Evolutionary conservation across 1,139 yeast genomes (phyloP).

Genomic region (Diutina scorzettiae): DNA sequence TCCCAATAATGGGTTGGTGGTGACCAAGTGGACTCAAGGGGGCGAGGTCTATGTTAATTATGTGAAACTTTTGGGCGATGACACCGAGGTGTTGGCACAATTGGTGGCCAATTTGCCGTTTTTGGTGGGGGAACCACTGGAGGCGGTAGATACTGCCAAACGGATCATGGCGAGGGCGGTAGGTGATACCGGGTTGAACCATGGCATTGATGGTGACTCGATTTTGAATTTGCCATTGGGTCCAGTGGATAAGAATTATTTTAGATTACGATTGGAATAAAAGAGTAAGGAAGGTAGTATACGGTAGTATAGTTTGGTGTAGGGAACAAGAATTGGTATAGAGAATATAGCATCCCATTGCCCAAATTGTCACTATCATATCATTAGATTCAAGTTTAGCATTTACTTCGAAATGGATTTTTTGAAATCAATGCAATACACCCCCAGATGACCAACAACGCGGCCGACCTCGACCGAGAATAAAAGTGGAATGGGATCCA

Average conservation of each 20-base stretch:
- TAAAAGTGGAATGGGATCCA: too few species aligned
- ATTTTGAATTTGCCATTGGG: not conserved
- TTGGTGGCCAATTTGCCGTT: not conserved
- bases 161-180: conserved; percentile 3
- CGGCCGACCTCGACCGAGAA: too few species aligned
- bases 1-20: not conserved
- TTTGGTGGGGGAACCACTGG: not conserved
- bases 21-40: not conserved
- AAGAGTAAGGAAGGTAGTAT: too few species aligned
- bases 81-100: not conserved
- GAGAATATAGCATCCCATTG: too few species aligned
- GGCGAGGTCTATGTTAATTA: not conserved
- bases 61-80: not conserved
- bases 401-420: too few species aligned
- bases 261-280: not conserved
- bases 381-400: too few species aligned
- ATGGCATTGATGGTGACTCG: not conserved
- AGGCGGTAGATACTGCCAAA: not conserved
- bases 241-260: conserved; percentile 1
- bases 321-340: too few species aligned
- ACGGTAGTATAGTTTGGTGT: too few species aligned
- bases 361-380: too few species aligned
- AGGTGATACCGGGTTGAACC: not conserved
- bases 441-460: too few species aligned
- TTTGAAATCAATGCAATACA: too few species aligned